Evolutionary conservation across 192 early-diverging fungal species (phyloP).

Genomic region (Backusella australiensis): DNA sequence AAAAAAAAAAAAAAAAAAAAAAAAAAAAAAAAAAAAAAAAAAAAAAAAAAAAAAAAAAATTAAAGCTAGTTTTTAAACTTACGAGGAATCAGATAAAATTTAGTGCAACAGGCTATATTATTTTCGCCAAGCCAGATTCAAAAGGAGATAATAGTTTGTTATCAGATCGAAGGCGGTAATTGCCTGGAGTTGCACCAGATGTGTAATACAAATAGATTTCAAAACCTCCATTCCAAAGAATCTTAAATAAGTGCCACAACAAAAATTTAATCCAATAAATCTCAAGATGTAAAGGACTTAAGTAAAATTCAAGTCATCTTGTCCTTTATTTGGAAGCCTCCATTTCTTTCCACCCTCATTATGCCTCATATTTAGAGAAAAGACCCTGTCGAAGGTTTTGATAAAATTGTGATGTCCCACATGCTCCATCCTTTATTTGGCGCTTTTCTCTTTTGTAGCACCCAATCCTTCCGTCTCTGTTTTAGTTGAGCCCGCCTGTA

Average conservation of each 20-base stretch:
- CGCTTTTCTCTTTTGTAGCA: background rate
- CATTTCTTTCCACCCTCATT: background rate
- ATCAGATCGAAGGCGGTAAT: background rate
- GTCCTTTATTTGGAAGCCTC: background rate
- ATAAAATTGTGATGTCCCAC: background rate
- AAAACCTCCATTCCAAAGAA: background rate
- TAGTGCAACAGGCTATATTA: background rate
- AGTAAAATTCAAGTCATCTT: background rate
- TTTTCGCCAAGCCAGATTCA: conserved; percentile 5
- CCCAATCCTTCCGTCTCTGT: background rate
- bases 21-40: background rate
- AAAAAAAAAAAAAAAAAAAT: background rate
- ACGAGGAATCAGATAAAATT: conserved; percentile 13
- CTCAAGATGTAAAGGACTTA: background rate
- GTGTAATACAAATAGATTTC: background rate
- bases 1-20: background rate
- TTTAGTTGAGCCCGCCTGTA: background rate
- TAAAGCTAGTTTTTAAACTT: background rate
- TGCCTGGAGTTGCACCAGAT: background rate
- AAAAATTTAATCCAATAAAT: background rate
- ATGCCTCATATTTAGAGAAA: background rate
- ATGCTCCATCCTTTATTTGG: background rate
- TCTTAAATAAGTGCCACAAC: background rate
- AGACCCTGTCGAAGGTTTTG: background rate
- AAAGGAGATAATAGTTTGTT: background rate